phyloP scores from a whole-genome alignment of 768 basidiomycete genomes.

The Boletus sp. region DNA sequence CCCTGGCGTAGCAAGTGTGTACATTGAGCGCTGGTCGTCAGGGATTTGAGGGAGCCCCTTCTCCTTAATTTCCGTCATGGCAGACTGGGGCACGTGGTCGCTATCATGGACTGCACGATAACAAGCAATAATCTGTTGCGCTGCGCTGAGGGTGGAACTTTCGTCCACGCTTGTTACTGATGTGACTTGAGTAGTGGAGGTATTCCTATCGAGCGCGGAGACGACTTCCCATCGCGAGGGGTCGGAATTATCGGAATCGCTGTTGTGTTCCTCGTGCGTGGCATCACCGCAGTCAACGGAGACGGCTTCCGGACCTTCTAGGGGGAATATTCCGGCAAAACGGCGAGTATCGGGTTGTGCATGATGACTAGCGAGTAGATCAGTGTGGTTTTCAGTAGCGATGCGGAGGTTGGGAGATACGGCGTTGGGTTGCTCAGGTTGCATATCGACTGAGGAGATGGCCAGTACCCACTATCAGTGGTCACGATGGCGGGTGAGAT shows the following conservation, averaged over 20 bases:
- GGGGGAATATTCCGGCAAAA: conserved; percentile 23
- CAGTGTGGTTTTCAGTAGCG: not conserved
- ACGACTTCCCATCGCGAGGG: conserved; percentile 11
- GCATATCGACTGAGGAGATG: conserved; percentile 7
- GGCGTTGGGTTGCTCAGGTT: not conserved
- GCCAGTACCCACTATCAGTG: not conserved
- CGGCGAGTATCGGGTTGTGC: conserved; percentile 25
- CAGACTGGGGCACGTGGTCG: not conserved
- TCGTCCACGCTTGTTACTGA: conserved; percentile 2
- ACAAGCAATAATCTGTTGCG: conserved; percentile 20
- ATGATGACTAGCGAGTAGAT: not conserved
- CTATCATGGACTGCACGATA: conserved; percentile 15
- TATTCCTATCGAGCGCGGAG: not conserved
- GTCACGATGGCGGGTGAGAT: not conserved
- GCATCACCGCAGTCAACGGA: conserved; percentile 7
- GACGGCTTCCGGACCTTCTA: conserved; percentile 3
- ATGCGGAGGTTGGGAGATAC: conserved; percentile 8
- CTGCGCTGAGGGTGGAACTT: conserved; percentile 14
- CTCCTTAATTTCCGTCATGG: conserved; percentile 3
- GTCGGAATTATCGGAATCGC: conserved; percentile 1
- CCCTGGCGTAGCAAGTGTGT: conserved; percentile 15
- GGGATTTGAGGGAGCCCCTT: conserved; percentile 19
- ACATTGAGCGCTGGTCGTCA: conserved; percentile 27
- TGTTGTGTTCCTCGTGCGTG: conserved; percentile 12
- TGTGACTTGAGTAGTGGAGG: not conserved